Base-by-base conservation (phyloP, 140 eudicot species). In the Anethum foeniculum region DNA sequence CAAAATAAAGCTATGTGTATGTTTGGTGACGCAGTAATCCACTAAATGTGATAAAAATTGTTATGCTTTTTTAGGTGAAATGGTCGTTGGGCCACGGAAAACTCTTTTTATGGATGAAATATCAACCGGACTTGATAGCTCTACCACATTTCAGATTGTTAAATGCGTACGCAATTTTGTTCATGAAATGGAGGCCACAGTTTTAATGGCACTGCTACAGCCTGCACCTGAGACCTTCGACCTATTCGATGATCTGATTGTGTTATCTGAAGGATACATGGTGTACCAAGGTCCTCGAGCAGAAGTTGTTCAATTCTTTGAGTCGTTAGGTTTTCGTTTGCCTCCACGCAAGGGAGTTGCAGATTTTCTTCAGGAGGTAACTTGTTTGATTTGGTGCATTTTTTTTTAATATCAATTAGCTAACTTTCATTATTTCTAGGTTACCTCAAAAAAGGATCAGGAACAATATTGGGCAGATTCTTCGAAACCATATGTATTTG, bases 141-240 rank as follows among this genome's bases (percentile, higher is more conserved):
- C 97, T 39, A 93, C 98, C 34, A 93, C 98, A 7, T 93, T 65
- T 81, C 98, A 93, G 78, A 90, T 91, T 38, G 94, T 93, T 25
- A 91, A 88, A 60, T 93, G 96, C 79, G 2, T 86, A 43, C 83
- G 85, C 81, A 90, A 93, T 79, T 90, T 93, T 75, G 98, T 90
- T 72, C 98, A 91, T 83, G 85, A 86, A 76, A 90, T 91, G 96
- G 98, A 93, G 44, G 97, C 88, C 72, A 90, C 97, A 4, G 86
- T 94, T 72, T 39, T 94, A 67, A 88, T 94, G 94, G 93, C 97
- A 86, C 90, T 94, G 79, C 94, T 94, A 82, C 97, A 90, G 75
- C 97, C 97, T 36, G 93, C 97, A 76, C 98, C 97, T 27, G 96
- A 94, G 86, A 92, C 97, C 49, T 94, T 91, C 77, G 91, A 94